Base-by-base conservation (phyloP, 164 flowering plant genomes). In the Tinospora cordifolia region DNA sequence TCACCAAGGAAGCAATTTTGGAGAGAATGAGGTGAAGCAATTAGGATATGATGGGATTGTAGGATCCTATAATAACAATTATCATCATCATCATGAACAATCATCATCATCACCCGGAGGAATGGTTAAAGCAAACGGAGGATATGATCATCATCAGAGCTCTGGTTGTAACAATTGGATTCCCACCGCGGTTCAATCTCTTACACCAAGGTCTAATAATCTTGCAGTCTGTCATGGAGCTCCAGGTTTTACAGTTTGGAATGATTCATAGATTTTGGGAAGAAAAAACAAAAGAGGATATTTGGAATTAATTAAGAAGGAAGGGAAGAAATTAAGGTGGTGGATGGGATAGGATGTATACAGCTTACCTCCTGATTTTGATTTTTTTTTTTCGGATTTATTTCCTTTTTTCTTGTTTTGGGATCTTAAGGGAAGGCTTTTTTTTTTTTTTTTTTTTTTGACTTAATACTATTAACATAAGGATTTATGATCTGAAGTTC, bases 241-340 rank as follows among this genome's bases (percentile, higher is more conserved):
- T 36, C 87, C 83, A 8, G 63, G 82, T 22, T 87, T 84, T 79
- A 80, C 86, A 0, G 85, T 85, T 1, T 87, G 91, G 93, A 86
- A 85, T 74, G 91, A 89, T 59, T 69, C 85, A 25, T 84, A 80
- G 67, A 59, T 27, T 21, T 59, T 74, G 57, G 49, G 49, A 49
- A 1, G 15, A 40, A 21, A 74, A 44, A 49, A 59, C 66, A n/a
- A n/a, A n/a, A n/a, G n/a, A n/a, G 62, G 14, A 68, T 62, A 66
- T 30, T 62, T n/a, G 66, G 66, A 69, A 57, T 51, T 62, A 63
- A 69, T 60, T 30, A 30, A 30, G 36, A 62, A 47, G 65, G 63
- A 70, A 57, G 71, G 71, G 40, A 19, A 21, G 60, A 19, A 21
- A 54, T 68, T 25, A 68, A 39, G 26, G 70, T 47, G 51, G 21